Percentiles rank a stretch among this genome's conserved stretches.
Conservation (phyloP, 768 basidiomycete species). For the Suillus ampliporus region DNA sequence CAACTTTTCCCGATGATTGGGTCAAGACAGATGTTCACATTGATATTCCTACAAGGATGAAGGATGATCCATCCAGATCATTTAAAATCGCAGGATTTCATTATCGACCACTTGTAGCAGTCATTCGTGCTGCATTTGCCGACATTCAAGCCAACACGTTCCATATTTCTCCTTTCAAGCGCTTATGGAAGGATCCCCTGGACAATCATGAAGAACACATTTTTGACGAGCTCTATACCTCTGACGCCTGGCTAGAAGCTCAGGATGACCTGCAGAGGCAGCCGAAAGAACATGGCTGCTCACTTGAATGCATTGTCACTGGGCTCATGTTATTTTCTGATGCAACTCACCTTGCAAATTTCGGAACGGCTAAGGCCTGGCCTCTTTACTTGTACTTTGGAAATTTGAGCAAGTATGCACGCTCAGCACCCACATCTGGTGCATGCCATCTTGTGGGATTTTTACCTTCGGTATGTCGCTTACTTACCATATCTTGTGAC, state of each 20-base stretch:
- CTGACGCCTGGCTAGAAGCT: slow-evolving; percentile 20
- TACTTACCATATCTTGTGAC: too few relatives aligned
- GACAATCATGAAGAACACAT: slow-evolving; percentile 13
- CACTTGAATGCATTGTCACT: slow-evolving; percentile 12
- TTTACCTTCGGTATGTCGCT: slow-evolving; percentile 17
- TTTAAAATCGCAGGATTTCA: slow-evolving; percentile 19
- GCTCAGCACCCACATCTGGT: slow-evolving; percentile 15
- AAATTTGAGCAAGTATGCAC: slow-evolving; percentile 9
- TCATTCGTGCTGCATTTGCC: slow-evolving; percentile 17
- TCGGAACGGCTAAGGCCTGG: slow-evolving; percentile 23
- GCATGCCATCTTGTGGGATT: slow-evolving; percentile 28
- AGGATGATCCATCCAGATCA: background rate
- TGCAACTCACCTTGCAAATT: slow-evolving; percentile 27
- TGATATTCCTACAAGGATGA: background rate
- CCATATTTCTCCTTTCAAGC: slow-evolving; percentile 32
- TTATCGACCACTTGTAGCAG: slow-evolving; percentile 19
- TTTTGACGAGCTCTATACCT: slow-evolving; percentile 27
- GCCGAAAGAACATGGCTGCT: slow-evolving; percentile 16
- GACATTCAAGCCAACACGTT: slow-evolving; percentile 15
- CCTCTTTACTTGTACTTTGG: slow-evolving; percentile 20
- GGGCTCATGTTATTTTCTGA: slow-evolving; percentile 2
- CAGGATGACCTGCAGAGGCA: slow-evolving; percentile 24
- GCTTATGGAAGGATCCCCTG: slow-evolving; percentile 12
- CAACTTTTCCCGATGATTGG: background rate
- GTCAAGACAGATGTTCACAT: background rate